Evolutionary conservation across 2,329 filamentous ascomycete species (phyloP), one percentile per base, ranked within the genome.

Genomic region (Beauveria sp.): DNA sequence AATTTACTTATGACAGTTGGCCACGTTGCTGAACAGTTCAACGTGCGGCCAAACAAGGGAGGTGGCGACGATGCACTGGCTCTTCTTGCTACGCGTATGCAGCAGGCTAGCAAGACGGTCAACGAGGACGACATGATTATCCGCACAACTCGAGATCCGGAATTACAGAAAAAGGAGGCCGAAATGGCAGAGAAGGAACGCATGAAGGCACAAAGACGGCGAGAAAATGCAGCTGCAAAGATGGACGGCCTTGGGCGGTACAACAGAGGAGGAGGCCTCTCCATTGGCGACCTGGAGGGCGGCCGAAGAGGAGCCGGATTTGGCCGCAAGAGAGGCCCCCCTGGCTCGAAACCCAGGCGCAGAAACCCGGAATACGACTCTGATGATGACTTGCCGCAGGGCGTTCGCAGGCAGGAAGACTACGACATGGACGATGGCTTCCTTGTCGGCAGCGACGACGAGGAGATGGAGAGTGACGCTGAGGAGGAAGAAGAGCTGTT

Each of bases 341-440:
- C 79, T 0, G 81, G 81, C 12, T 72, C 75, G 34, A 82, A 81
- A 65, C 73, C 77, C 51, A 84, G 83, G 74, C 78, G 80, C 68
- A 78, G 79, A 38, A 78, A n/a, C n/a, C 78, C 80, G 63, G 89
- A 90, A 66, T 89, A 91, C 63, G 89, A 93, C 68, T 90, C 90
- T 9, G 90, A 92, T 67, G 88, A 91, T 66, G 88, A 90, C 63
- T 78, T 86, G 42, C 84, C 85, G 18, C 81, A 82, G 43, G 83
- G 85, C 38, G 78, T 78, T 51, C 81, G 81, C 38, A 82, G 84
- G 58, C 82, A 87, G 63, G 88, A 93, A 66, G 88, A 91, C 65
- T 93, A 93, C 70, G 89, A 93, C 64, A 81, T 88, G 70, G 88
- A 88, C 40, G 90, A 93, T 69, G 90, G 88, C 62, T 93, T 93